phyloP scores from a whole-genome alignment of 2,329 filamentous ascomycete species.

The Colletotrichum ledebouriae region DNA sequence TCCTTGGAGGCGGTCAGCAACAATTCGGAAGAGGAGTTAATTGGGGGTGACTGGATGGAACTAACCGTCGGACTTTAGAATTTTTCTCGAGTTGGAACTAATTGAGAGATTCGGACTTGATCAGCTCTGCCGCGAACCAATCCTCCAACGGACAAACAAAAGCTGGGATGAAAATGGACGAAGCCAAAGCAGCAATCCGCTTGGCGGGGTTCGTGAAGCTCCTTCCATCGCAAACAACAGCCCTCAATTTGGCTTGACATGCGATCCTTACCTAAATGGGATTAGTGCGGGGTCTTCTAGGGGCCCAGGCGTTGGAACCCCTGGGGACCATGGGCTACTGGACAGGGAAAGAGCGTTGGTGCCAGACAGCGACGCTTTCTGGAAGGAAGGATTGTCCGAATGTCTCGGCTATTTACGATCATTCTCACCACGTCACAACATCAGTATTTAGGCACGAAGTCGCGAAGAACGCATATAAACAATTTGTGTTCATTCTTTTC shows the following conservation, averaged over 20 bases:
- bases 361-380: too few relatives aligned
- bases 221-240: slow-evolving; percentile 15
- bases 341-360: too few relatives aligned
- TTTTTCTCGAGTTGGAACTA: background rate
- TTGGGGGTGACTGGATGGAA: background rate
- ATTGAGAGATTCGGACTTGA: background rate
- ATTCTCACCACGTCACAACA: too few relatives aligned
- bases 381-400: too few relatives aligned
- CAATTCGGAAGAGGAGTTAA: too few relatives aligned
- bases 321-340: background rate
- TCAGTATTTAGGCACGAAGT: too few relatives aligned
- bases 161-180: slow-evolving; percentile 26
- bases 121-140: background rate
- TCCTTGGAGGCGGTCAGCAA: slow-evolving; percentile 43
- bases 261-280: slow-evolving; percentile 22
- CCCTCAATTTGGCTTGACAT: slow-evolving; percentile 32
- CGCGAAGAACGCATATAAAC: too few relatives aligned
- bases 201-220: slow-evolving; percentile 41
- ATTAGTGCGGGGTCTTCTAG: slow-evolving; percentile 37
- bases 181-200: slow-evolving; percentile 19
- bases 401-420: too few relatives aligned
- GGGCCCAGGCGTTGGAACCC: slow-evolving; percentile 19
- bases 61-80: slow-evolving; percentile 1
- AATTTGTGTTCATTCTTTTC: too few relatives aligned
- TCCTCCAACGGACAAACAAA: slow-evolving; percentile 7